A percentile compares a stretch with the other conserved stretches of the same genome.
These are phyloP conservation scores for Ustilago tritici DNA, from an alignment of 1,284 basidiomycete genomes.

Conservation along the genomic window DNA sequence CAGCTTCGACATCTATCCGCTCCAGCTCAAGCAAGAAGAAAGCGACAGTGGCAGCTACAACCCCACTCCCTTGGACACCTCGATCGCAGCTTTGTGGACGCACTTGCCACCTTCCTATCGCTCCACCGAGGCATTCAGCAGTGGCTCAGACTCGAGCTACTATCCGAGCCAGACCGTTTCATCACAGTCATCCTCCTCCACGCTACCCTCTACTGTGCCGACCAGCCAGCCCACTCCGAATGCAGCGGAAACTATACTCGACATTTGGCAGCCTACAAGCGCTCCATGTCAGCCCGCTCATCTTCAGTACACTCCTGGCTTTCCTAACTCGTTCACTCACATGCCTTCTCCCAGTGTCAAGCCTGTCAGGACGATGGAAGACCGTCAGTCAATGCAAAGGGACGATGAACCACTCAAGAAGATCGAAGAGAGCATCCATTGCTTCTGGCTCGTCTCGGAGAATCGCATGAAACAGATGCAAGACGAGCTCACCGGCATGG, in stretches of 20 bases:
- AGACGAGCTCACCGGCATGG: constrained; percentile 13
- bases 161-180: neutral
- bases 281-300: neutral
- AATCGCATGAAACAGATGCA: constrained; percentile 20
- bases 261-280: neutral
- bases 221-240: neutral
- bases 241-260: neutral
- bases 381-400: neutral
- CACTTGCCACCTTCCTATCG: constrained; percentile 6
- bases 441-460: constrained; percentile 37
- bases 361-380: neutral
- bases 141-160: neutral
- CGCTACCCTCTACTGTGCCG: neutral
- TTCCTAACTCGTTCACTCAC: neutral
- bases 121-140: neutral
- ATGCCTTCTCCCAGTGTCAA: neutral
- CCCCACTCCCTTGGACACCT: neutral
- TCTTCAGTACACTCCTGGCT: neutral
- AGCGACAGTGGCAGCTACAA: neutral
- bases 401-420: constrained; percentile 8
- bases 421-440: constrained; percentile 24
- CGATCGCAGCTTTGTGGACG: neutral
- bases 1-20: neutral
- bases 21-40: constrained; percentile 5
- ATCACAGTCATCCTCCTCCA: neutral